Conservation (phyloP, 441 rosid genomes). For the Gossypium davidsonii region DNA sequence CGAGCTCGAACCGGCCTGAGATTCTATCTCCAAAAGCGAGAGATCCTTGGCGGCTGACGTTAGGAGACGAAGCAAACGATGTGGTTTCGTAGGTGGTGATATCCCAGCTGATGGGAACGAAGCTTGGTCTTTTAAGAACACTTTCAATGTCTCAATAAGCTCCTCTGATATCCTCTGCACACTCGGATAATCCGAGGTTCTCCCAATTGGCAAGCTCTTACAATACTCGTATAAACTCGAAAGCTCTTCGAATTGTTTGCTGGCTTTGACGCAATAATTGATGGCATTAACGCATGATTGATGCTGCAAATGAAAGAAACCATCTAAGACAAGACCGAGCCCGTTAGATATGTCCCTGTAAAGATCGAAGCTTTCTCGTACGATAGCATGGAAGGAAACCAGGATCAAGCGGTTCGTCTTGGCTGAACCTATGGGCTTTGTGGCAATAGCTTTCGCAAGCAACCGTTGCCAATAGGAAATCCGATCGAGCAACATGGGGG, state of each 20-base stretch:
- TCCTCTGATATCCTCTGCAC: slow-evolving; percentile 66
- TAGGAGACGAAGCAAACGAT: slow-evolving; percentile 7
- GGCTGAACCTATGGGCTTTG: slow-evolving; percentile 62
- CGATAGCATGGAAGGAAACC: slow-evolving; percentile 42
- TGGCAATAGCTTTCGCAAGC: slow-evolving; percentile 64
- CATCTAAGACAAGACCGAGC: slow-evolving; percentile 50
- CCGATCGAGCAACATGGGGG: slow-evolving; percentile 49
- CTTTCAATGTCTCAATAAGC: slow-evolving; percentile 62
- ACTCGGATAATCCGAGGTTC: slow-evolving; percentile 73
- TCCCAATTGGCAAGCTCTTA: slow-evolving; percentile 47
- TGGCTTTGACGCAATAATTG: slow-evolving; percentile 59
- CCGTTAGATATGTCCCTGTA: slow-evolving; percentile 69
- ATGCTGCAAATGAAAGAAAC: slow-evolving; percentile 69
- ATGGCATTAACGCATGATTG: slow-evolving; percentile 58
- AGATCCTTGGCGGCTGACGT: slow-evolving; percentile 18
- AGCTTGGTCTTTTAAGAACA: slow-evolving; percentile 63
- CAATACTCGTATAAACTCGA: slow-evolving; percentile 46
- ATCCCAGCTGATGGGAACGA: slow-evolving; percentile 36
- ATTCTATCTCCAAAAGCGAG: slow-evolving; percentile 16
- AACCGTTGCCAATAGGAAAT: slow-evolving; percentile 65
- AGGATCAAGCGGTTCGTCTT: slow-evolving; percentile 45
- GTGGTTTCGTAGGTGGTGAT: slow-evolving; percentile 23
- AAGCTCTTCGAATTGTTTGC: slow-evolving; percentile 65
- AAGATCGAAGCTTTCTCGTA: slow-evolving; percentile 72
- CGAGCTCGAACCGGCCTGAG: slow-evolving; percentile 28